These are phyloP conservation scores for Scedosporium apiospermum DNA, from an alignment of 2,329 filamentous ascomycete species.

Conservation along the genomic window DNA sequence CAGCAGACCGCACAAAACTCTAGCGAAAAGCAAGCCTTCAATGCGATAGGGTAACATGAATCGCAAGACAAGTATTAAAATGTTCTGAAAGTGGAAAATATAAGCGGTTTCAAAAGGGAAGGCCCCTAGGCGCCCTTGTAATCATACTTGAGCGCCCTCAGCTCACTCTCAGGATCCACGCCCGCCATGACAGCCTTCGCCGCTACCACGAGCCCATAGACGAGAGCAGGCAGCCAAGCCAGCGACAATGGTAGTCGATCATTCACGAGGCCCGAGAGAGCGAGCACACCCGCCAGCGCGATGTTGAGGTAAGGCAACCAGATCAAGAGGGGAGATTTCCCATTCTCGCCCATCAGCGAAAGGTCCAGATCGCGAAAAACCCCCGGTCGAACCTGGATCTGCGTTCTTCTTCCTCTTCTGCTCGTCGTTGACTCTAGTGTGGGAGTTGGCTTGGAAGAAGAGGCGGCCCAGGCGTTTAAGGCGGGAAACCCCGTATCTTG, in stretches of 20 bases:
- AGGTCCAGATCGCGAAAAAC: constrained; percentile 1
- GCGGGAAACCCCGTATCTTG: constrained; percentile 40
- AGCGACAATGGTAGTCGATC: constrained; percentile 22
- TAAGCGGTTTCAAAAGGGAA: neutral
- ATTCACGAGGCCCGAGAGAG: constrained; percentile 31
- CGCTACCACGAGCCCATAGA: constrained; percentile 51
- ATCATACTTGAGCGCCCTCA: constrained; percentile 52
- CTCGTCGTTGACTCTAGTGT: constrained; percentile 7
- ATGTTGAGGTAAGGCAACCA: constrained; percentile 50
- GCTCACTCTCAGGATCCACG: constrained; percentile 57
- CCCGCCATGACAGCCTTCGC: constrained; percentile 58
- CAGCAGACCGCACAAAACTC: neutral
- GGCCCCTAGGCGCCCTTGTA: constrained; percentile 53
- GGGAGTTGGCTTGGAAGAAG: constrained; percentile 12
- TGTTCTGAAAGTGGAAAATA: neutral
- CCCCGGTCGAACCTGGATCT: constrained; percentile 6
- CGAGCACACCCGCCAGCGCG: constrained; percentile 43
- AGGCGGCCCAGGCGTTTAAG: constrained; percentile 34
- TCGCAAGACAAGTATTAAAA: neutral
- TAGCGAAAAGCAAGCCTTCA: neutral
- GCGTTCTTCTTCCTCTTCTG: neutral
- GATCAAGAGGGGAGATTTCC: constrained; percentile 5
- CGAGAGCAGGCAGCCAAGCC: constrained; percentile 40
- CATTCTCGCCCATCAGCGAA: constrained; percentile 9
- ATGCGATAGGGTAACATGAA: neutral